These are phyloP conservation scores for Penicillium sp. DNA, from an alignment of 2,329 filamentous ascomycete species.

Conservation along the genomic window DNA sequence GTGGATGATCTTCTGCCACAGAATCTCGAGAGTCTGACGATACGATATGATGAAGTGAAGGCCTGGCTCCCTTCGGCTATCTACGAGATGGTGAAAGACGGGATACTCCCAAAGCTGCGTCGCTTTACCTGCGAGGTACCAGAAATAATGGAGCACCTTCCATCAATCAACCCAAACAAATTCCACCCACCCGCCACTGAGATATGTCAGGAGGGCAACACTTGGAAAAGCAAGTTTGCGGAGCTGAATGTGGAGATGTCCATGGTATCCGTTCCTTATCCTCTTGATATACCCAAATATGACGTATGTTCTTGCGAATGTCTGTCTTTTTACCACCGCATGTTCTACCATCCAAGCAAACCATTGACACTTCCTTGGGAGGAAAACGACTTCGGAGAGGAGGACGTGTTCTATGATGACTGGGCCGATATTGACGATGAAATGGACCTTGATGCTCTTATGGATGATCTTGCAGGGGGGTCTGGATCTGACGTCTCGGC, in stretches of 20 bases:
- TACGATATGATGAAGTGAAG: constrained; percentile 3
- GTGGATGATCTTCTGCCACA: neutral
- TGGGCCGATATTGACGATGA: constrained; percentile 6
- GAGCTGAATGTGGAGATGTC: constrained; percentile 1
- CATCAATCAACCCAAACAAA: constrained; percentile 1
- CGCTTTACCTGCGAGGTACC: constrained; percentile 6
- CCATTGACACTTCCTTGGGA: neutral
- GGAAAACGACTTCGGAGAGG: neutral
- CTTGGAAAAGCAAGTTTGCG: constrained; percentile 3
- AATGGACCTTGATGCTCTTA: neutral
- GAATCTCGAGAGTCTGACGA: constrained; percentile 8
- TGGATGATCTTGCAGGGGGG: neutral
- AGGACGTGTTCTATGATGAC: constrained; percentile 2
- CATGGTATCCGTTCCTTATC: constrained; percentile 1
- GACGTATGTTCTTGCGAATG: constrained; percentile 7
- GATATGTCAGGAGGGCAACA: constrained; percentile 5
- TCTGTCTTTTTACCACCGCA: constrained; percentile 8
- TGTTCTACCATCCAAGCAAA: neutral
- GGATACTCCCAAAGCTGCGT: constrained; percentile 1
- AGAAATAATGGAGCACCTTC: neutral
- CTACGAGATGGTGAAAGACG: neutral
- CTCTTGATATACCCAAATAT: constrained; percentile 1
- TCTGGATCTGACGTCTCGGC: neutral
- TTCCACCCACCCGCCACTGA: neutral
- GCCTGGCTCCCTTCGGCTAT: neutral